These are phyloP conservation scores for Cornus suecica DNA, from an alignment of 148 eudicot species.

Conservation along the genomic window DNA sequence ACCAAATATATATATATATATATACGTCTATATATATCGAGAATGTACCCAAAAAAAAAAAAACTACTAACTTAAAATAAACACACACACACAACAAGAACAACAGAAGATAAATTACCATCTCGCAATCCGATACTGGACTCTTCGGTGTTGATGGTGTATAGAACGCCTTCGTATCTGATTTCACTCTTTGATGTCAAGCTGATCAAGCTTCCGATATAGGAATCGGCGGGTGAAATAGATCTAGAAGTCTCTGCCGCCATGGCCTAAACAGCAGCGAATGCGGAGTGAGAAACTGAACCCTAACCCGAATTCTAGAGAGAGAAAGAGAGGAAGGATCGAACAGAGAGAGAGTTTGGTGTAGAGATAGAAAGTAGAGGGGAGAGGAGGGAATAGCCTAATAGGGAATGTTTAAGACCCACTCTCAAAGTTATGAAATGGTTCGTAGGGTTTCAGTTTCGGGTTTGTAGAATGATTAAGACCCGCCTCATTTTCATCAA, in stretches of 20 bases:
- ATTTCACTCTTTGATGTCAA: conserved; percentile 86
- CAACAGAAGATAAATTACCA: conserved; percentile 43
- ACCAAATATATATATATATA: no score
- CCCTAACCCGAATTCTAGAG: background rate
- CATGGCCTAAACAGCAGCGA: conserved; percentile 22
- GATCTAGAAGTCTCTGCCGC: conserved; percentile 55
- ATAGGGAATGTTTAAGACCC: no score
- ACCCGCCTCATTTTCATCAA: no score
- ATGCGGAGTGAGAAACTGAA: background rate
- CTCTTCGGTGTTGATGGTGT: conserved; percentile 74
- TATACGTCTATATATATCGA: background rate
- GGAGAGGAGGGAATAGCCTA: no score
- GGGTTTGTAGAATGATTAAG: background rate
- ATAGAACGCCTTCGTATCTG: conserved; percentile 76
- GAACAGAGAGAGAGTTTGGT: background rate
- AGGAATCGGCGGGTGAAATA: conserved; percentile 67
- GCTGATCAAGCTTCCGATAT: conserved; percentile 83
- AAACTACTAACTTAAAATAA: no score
- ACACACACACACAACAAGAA: background rate
- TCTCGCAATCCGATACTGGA: conserved; percentile 75
- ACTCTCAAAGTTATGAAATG: no score
- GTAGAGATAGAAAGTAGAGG: background rate
- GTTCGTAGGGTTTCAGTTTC: background rate
- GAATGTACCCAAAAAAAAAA: no score
- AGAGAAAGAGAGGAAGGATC: conserved; percentile 1